Conservation (phyloP, 2,329 filamentous ascomycete genomes). For the Botrytis paeoniae region DNA sequence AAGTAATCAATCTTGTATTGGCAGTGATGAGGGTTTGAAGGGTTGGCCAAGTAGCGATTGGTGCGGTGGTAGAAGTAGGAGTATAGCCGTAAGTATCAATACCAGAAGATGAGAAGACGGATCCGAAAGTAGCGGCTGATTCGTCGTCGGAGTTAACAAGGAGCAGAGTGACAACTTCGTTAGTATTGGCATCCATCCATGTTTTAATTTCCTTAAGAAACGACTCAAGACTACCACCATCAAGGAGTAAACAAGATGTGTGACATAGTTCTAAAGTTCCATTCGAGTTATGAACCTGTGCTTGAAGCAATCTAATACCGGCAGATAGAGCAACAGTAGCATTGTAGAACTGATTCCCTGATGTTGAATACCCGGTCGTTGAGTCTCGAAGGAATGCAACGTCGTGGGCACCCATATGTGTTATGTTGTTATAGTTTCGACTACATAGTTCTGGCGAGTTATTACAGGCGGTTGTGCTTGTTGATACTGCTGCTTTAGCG, state of each 20-base stretch:
- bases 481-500: conserved; percentile 28
- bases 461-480: conserved; percentile 56
- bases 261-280: conserved; percentile 55
- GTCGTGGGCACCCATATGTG: conserved; percentile 69
- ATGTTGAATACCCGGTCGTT: conserved; percentile 44
- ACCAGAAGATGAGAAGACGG: conserved; percentile 45
- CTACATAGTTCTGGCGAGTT: conserved; percentile 74
- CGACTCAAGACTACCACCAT: conserved; percentile 53
- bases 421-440: conserved; percentile 70
- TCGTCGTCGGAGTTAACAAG: conserved; percentile 61
- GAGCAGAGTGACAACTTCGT: conserved; percentile 62
- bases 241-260: conserved; percentile 57
- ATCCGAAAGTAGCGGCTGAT: conserved; percentile 51
- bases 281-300: conserved; percentile 56
- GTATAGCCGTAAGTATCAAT: conserved; percentile 61
- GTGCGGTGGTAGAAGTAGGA: conserved; percentile 46
- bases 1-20: conserved; percentile 64
- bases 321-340: conserved; percentile 56
- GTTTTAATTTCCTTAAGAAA: conserved; percentile 57
- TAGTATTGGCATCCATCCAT: conserved; percentile 57
- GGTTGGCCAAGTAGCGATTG: conserved; percentile 62
- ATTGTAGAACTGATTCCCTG: conserved; percentile 56
- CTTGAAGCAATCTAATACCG: conserved; percentile 63
- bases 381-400: conserved; percentile 57
- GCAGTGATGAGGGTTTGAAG: conserved; percentile 65